Evolutionary conservation across 495 filamentous ascomycete species (phyloP).

Genomic region (Peziza echinospora): DNA sequence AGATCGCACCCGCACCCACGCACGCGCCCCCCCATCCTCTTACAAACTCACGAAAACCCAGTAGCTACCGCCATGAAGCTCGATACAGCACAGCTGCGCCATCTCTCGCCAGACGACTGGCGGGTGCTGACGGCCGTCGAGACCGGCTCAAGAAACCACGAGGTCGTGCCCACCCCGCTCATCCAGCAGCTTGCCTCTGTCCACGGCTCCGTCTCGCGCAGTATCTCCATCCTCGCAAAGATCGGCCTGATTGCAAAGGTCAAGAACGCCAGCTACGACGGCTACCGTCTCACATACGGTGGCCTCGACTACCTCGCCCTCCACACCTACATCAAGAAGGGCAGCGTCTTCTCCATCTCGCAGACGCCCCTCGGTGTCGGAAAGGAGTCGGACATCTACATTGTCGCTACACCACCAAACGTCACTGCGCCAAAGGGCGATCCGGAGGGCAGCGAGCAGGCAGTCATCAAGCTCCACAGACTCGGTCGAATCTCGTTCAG

Average conservation of each 20-base stretch:
- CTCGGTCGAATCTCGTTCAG: slow-evolving; percentile 94
- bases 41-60: too few relatives aligned
- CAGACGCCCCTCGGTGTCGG: slow-evolving; percentile 64
- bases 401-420: slow-evolving; percentile 40
- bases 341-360: slow-evolving; percentile 68
- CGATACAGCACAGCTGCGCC: slow-evolving; percentile 74
- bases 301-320: slow-evolving; percentile 92
- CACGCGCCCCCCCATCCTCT: too few relatives aligned
- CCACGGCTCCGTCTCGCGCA: slow-evolving; percentile 62
- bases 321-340: slow-evolving; percentile 59
- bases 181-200: slow-evolving; percentile 68
- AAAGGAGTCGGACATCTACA: slow-evolving; percentile 91
- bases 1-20: too few relatives aligned
- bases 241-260: slow-evolving; percentile 75
- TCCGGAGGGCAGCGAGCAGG: slow-evolving; percentile 26
- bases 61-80: slow-evolving; percentile 80
- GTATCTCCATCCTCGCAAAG: slow-evolving; percentile 80
- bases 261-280: slow-evolving; percentile 94
- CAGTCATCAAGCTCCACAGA: slow-evolving; percentile 78
- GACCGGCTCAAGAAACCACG: slow-evolving; percentile 84
- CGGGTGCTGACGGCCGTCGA: slow-evolving; percentile 84
- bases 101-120: slow-evolving; percentile 86
- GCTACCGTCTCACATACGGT: slow-evolving; percentile 90
- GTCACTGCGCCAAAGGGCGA: slow-evolving; percentile 16
- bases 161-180: slow-evolving; percentile 76